phyloP scores from a whole-genome alignment of 495 filamentous ascomycete species.

The Aspergillus kassunensis region DNA sequence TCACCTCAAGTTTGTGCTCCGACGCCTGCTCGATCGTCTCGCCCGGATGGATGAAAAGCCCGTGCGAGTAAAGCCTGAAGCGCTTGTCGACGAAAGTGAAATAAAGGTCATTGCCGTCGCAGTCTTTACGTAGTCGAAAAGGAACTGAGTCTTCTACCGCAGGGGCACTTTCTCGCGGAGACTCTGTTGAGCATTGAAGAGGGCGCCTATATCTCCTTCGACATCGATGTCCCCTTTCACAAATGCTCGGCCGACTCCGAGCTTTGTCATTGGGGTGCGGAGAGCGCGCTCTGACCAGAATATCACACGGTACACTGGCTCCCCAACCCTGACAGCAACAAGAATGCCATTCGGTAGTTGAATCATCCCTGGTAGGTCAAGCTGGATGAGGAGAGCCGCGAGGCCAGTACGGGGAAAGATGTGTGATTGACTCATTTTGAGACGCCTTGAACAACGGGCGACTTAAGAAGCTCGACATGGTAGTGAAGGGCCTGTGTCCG shows the following conservation, averaged over 20 bases:
- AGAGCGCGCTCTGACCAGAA: background rate
- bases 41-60: slow-evolving; percentile 9
- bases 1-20: slow-evolving; percentile 15
- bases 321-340: background rate
- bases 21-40: slow-evolving; percentile 19
- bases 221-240: background rate
- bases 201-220: background rate
- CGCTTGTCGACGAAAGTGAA: slow-evolving; percentile 16
- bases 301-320: background rate
- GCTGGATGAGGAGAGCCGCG: slow-evolving; percentile 13
- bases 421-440: too few relatives aligned
- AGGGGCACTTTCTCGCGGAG: background rate
- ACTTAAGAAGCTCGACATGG: too few relatives aligned
- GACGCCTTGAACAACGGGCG: too few relatives aligned
- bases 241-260: background rate
- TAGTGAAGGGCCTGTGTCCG: too few relatives aligned
- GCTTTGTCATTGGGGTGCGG: background rate
- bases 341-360: slow-evolving; percentile 11
- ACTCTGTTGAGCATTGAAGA: background rate
- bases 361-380: slow-evolving; percentile 16
- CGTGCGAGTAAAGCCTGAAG: slow-evolving; percentile 17
- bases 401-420: slow-evolving; percentile 17
- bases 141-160: background rate
- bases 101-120: slow-evolving; percentile 11
- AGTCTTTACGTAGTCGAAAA: slow-evolving; percentile 14